Conservation (phyloP, 805 yeast genomes). For the Starmerella sp. region DNA sequence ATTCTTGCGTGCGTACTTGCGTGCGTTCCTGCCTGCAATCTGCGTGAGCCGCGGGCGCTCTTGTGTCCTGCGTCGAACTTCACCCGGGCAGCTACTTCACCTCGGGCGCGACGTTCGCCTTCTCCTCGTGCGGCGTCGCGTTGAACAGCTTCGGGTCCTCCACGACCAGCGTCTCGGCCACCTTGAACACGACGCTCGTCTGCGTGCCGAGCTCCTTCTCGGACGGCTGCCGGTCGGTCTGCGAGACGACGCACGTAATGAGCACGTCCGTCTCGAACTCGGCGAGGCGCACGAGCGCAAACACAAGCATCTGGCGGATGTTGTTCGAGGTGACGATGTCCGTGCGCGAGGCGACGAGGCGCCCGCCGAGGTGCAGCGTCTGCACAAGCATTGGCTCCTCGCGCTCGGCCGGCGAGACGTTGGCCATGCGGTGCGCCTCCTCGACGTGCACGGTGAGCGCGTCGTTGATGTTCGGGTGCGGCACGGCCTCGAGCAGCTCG, state of each 20-base stretch:
- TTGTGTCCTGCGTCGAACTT: no score
- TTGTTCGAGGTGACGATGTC: conserved; percentile 14
- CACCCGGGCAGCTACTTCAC: neutral
- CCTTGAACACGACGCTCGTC: conserved; percentile 2
- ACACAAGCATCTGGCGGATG: conserved; percentile 8
- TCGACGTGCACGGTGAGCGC: conserved; percentile 20
- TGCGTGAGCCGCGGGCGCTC: no score
- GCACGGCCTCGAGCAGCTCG: conserved; percentile 34
- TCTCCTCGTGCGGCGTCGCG: neutral
- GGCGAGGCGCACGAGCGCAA: conserved; percentile 19
- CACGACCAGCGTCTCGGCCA: conserved; percentile 14
- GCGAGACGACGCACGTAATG: conserved; percentile 13
- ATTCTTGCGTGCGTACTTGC: no score
- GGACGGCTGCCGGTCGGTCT: neutral
- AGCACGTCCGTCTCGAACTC: conserved; percentile 22
- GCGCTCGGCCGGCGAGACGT: conserved; percentile 1
- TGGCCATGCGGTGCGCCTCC: conserved; percentile 22
- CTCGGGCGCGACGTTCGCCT: neutral
- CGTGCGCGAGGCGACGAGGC: conserved; percentile 14
- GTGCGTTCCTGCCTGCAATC: no score
- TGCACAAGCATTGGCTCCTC: conserved; percentile 10
- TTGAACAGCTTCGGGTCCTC: conserved; percentile 18
- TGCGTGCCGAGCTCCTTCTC: conserved; percentile 11
- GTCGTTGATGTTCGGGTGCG: conserved; percentile 13
- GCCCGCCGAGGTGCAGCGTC: conserved; percentile 8